A percentile compares a stretch with the other conserved stretches of the same genome.
These are phyloP conservation scores for Mucor sp. DNA, from an alignment of 371 early-diverging fungal genomes.

Conservation along the genomic window DNA sequence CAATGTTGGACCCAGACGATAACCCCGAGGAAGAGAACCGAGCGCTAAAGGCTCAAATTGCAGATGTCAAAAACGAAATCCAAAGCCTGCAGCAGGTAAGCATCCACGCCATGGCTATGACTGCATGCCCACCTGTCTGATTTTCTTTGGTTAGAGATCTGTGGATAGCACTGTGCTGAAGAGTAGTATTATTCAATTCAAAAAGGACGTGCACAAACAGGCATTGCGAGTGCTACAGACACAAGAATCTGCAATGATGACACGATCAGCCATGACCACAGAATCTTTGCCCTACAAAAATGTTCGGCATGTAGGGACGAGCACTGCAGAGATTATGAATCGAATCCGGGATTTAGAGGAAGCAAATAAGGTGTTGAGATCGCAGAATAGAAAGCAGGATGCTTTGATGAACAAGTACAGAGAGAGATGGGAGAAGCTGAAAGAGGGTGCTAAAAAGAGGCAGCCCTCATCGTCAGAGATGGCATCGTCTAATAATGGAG, in stretches of 20 bases:
- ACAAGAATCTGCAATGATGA: conserved; percentile 35
- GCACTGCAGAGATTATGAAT: conserved; percentile 24
- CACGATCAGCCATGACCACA: conserved; percentile 23
- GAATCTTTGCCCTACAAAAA: background rate
- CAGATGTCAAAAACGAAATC: conserved; percentile 61
- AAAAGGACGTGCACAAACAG: conserved; percentile 77
- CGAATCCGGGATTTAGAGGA: conserved; percentile 59
- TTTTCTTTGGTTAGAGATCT: conserved; percentile 44
- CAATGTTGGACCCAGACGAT: background rate
- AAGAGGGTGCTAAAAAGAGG: conserved; percentile 81
- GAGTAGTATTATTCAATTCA: conserved; percentile 77
- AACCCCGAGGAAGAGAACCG: conserved; percentile 62
- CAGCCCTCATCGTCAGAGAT: conserved; percentile 19
- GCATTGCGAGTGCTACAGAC: conserved; percentile 51
- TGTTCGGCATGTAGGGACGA: conserved; percentile 6
- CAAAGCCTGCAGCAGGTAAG: conserved; percentile 68
- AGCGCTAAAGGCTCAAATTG: conserved; percentile 64
- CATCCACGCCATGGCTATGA: background rate
- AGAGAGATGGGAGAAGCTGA: conserved; percentile 88
- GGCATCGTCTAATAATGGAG: background rate
- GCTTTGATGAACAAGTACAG: conserved; percentile 72
- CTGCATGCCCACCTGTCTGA: background rate
- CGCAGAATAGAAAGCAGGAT: conserved; percentile 58
- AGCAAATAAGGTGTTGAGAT: conserved; percentile 48
- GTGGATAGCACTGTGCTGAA: conserved; percentile 76